Evolutionary conservation across 768 basidiomycete species (phyloP), one percentile per base, ranked within the genome.

Genomic region (Leccinum boreale): DNA sequence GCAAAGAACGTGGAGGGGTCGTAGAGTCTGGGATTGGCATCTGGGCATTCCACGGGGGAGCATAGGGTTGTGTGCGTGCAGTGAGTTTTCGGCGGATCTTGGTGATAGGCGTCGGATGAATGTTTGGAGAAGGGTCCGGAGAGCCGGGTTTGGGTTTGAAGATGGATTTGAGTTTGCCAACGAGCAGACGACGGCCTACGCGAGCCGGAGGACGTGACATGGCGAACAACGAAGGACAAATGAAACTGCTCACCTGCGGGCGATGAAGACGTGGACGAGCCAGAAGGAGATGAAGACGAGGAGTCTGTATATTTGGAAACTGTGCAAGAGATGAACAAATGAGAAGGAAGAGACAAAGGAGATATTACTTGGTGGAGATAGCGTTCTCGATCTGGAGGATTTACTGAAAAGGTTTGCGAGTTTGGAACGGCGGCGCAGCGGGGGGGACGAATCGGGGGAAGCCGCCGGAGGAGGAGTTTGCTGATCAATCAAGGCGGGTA

Each of bases 31-130:
- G 49, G n/a, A 56, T 44, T 17, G 69, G 69, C 70, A 72, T 72
- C 2, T 59, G 56, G 17, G 64, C 68, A 58, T 73, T 77, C 63
- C 73, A 76, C 4, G 75, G 75, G 35, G 73, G 68, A 11, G 72
- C 70, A 24, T 76, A 76, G 4, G 75, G 75, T 17, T 76, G 74
- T 11, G 75, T 76, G 17, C 74, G 74, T 35, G 65, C 56, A 4
- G 64, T 64, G 4, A 70, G 65, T 45, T 66, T 73, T 52, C 60
- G 57, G 17, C 65, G 61, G 31, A 66, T 61, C 36, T 55, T 66
- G 9, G 63, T 49, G 45, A 53, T 21, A 5, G 61, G 44, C 11
- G 61, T 60, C 8, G 64, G 47, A 17, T 42, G 56, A 33, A 49
- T 14, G 4, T 29, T 36, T 0, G 53, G 53, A 19, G 61, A 55